phyloP scores from a whole-genome alignment of 148 eudicot genomes.

The Euryodendron excelsum region DNA sequence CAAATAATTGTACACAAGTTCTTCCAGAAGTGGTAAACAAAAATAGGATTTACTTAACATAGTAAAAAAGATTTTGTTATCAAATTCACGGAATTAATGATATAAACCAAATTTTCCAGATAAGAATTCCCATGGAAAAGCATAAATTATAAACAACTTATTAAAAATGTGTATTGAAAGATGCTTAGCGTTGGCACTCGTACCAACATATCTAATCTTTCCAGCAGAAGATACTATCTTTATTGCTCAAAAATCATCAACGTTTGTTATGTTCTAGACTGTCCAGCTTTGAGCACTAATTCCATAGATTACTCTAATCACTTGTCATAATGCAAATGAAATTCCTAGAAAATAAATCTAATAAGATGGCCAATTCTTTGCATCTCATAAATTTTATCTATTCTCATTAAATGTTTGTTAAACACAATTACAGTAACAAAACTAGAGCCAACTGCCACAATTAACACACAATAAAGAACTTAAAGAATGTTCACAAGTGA shows the following conservation, averaged over 20 bases:
- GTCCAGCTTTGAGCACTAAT: background rate
- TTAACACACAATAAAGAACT: background rate
- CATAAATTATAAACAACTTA: background rate
- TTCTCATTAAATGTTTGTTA: background rate
- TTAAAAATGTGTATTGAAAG: background rate
- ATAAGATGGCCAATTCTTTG: background rate
- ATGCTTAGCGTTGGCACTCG: background rate
- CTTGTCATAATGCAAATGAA: background rate
- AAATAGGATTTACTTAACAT: too few relatives aligned
- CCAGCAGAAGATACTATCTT: background rate
- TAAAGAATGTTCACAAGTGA: too few relatives aligned
- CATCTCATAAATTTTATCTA: background rate
- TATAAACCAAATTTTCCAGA: background rate
- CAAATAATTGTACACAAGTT: constrained; percentile 3
- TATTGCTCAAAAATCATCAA: background rate
- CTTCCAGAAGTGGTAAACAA: background rate
- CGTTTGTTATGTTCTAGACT: background rate
- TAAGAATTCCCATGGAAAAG: background rate
- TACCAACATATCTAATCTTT: background rate
- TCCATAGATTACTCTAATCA: background rate
- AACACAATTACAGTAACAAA: background rate
- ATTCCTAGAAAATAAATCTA: background rate
- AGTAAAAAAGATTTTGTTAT: too few relatives aligned
- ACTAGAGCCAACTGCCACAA: background rate
- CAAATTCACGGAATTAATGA: background rate